phyloP scores from a whole-genome alignment of 805 yeast species.

The Lipomyces spencermartinsiae region DNA sequence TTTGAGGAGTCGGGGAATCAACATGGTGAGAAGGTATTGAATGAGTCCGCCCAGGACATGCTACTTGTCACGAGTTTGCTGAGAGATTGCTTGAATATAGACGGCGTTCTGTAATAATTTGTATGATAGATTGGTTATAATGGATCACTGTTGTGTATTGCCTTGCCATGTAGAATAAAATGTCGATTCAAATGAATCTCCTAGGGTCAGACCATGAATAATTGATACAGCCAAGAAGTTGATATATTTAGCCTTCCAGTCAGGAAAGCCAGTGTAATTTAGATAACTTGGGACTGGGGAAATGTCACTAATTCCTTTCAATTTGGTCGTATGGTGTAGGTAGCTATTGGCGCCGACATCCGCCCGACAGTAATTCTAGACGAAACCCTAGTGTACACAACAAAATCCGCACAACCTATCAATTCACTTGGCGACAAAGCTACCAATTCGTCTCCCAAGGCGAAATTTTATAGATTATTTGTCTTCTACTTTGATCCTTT shows the following conservation, averaged over 20 bases:
- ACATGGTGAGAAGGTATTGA: neutral
- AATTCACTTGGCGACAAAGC: neutral
- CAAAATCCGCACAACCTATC: neutral
- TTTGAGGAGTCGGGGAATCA: constrained; percentile 10
- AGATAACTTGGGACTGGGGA: no score
- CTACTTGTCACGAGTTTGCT: constrained; percentile 30
- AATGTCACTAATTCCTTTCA: no score
- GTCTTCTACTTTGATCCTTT: constrained; percentile 4
- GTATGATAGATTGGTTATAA: neutral
- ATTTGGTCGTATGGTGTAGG: no score
- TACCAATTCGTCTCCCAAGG: neutral
- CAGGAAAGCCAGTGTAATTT: no score
- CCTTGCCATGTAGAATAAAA: neutral
- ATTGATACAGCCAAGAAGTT: neutral
- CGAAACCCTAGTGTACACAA: neutral
- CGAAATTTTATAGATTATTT: neutral
- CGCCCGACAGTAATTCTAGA: neutral
- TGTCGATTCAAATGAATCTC: no score
- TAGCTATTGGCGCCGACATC: no score
- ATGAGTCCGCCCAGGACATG: constrained; percentile 32
- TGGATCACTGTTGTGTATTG: neutral
- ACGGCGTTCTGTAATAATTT: constrained; percentile 18
- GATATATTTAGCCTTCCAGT: neutral
- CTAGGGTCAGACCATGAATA: no score
- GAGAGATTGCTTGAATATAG: constrained; percentile 31